Percentiles rank a stretch among this genome's conserved stretches.
Conservation (phyloP, 768 basidiomycete species). For the Lactifluus pinguis region DNA sequence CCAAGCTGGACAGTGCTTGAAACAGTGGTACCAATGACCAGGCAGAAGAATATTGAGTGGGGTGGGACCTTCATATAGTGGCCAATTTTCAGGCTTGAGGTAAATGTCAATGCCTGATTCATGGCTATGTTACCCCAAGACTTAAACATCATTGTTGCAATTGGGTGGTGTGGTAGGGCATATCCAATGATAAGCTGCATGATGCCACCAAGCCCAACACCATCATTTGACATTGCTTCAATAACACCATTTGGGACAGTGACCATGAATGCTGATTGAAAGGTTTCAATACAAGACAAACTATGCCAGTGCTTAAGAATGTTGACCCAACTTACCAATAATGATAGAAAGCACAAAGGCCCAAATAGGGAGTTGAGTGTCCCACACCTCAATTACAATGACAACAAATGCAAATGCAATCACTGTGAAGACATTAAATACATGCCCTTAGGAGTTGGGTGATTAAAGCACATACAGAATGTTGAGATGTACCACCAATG, state of each 20-base stretch:
- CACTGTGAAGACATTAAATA: slow-evolving; percentile 36
- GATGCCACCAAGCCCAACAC: slow-evolving; percentile 63
- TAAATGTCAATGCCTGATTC: no score
- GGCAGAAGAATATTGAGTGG: no score
- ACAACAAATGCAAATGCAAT: slow-evolving; percentile 60
- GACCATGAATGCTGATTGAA: slow-evolving; percentile 38
- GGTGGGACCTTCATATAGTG: no score
- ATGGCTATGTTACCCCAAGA: no score
- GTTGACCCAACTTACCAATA: no score
- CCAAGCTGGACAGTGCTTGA: no score
- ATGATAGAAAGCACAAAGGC: slow-evolving; percentile 62
- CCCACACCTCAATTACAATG: slow-evolving; percentile 62
- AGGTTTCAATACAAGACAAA: neutral
- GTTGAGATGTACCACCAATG: slow-evolving; percentile 47
- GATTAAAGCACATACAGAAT: no score
- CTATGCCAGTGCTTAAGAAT: neutral
- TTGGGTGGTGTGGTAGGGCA: slow-evolving; percentile 27
- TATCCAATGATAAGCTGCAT: slow-evolving; percentile 76
- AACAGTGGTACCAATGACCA: no score
- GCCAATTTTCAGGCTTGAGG: no score
- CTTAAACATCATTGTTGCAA: no score
- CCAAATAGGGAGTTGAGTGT: slow-evolving; percentile 64
- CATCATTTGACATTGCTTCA: slow-evolving; percentile 70
- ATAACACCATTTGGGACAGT: slow-evolving; percentile 75
- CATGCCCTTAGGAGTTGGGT: slow-evolving; percentile 21